phyloP scores from a whole-genome alignment of 164 flowering plant species.

The Platanus orientalis region DNA sequence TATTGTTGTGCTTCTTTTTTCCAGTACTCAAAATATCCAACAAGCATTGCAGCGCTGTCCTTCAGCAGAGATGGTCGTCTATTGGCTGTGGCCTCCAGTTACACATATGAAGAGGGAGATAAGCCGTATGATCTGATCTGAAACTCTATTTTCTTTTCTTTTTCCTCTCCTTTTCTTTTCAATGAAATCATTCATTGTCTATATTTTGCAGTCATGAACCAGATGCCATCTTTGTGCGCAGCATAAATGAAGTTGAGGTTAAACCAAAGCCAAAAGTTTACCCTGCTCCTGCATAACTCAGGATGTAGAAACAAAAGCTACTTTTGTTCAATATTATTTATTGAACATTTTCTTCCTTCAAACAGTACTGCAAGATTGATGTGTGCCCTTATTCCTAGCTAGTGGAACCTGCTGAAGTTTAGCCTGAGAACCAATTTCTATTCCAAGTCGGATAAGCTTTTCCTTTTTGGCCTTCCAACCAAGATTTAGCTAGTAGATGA shows the following conservation, averaged over 20 bases:
- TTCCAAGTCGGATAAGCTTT: background rate
- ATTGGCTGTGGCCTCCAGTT: constrained; percentile 92
- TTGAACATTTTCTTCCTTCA: background rate
- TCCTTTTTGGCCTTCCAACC: background rate
- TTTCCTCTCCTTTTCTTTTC: background rate
- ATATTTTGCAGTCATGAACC: constrained; percentile 81
- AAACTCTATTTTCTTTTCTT: constrained; percentile 8
- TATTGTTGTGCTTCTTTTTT: constrained; percentile 2
- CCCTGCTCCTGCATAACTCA: constrained; percentile 37
- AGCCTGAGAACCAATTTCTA: background rate
- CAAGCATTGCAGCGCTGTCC: constrained; percentile 87
- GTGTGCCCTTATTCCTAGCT: background rate
- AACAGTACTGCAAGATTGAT: background rate
- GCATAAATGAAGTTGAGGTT: constrained; percentile 86
- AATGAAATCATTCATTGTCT: background rate
- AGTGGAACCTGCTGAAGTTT: background rate
- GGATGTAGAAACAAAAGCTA: background rate
- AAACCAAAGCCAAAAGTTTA: constrained; percentile 90
- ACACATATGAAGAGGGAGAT: constrained; percentile 89
- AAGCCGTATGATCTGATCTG: constrained; percentile 48
- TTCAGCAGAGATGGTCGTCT: constrained; percentile 91
- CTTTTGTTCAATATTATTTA: background rate
- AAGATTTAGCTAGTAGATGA: background rate
- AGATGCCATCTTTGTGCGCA: constrained; percentile 84
- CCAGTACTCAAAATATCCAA: constrained; percentile 81